Percentiles rank a stretch among this genome's conserved stretches.
phyloP scores from a whole-genome alignment of 2,329 filamentous ascomycete genomes.

The Aspergillus hiratsukae region DNA sequence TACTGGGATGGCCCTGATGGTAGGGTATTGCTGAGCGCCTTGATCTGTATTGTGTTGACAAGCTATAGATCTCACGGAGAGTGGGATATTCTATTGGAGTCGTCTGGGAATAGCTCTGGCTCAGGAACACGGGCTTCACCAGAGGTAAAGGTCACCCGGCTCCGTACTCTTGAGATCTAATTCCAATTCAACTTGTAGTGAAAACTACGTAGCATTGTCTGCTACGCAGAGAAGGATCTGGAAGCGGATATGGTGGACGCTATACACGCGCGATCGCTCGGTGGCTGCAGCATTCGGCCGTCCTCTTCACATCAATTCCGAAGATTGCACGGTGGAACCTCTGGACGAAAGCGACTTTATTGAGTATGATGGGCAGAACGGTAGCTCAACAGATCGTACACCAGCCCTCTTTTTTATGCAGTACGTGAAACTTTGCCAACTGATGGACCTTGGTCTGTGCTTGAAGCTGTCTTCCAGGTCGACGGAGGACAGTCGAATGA shows the following conservation, averaged over 20 bases:
- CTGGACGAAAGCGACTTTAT: slow-evolving; percentile 8
- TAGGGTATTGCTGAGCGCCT: neutral
- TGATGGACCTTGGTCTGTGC: slow-evolving; percentile 13
- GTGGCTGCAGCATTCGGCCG: slow-evolving; percentile 14
- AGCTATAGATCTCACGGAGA: slow-evolving; percentile 10
- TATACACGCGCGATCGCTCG: slow-evolving; percentile 12
- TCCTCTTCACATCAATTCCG: slow-evolving; percentile 10
- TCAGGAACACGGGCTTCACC: slow-evolving; percentile 7
- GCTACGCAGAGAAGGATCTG: slow-evolving; percentile 2
- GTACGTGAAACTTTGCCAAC: slow-evolving; percentile 12
- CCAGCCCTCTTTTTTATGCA: slow-evolving; percentile 9
- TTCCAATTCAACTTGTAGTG: slow-evolving; percentile 1
- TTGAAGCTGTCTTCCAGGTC: slow-evolving; percentile 8
- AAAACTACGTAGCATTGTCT: slow-evolving; percentile 4
- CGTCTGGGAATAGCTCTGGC: slow-evolving; percentile 12
- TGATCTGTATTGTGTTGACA: slow-evolving; percentile 1
- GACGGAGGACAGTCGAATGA: neutral
- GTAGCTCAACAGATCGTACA: neutral
- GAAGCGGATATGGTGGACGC: slow-evolving; percentile 15
- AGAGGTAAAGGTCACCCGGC: neutral
- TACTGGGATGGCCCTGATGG: slow-evolving; percentile 14
- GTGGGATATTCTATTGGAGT: slow-evolving; percentile 14
- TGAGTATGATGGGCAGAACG: slow-evolving; percentile 3
- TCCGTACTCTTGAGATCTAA: neutral
- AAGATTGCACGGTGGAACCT: slow-evolving; percentile 6